These are phyloP conservation scores for Excoecaria cochinchinensis DNA, from an alignment of 345 rosid species.

Conservation along the genomic window DNA sequence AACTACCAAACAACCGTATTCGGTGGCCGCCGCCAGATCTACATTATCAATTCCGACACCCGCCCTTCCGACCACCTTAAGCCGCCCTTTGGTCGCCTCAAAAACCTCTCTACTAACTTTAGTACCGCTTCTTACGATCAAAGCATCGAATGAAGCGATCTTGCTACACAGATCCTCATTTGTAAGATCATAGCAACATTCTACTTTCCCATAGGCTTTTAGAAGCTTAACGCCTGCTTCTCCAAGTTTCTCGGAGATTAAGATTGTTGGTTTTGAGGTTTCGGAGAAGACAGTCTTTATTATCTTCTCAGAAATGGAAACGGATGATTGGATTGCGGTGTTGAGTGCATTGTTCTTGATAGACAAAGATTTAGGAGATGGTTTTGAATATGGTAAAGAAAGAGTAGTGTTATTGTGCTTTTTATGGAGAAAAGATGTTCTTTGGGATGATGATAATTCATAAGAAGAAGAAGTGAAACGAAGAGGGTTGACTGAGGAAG, in stretches of 20 bases:
- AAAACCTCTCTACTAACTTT: slow-evolving; percentile 76
- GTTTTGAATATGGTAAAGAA: too few species aligned
- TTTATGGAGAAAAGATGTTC: too few species aligned
- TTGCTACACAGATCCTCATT: slow-evolving; percentile 54
- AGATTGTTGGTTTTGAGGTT: slow-evolving; percentile 39
- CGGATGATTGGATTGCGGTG: slow-evolving; percentile 15
- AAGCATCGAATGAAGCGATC: slow-evolving; percentile 56
- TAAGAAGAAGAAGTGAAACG: too few species aligned
- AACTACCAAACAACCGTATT: slow-evolving; percentile 73
- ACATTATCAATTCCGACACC: slow-evolving; percentile 89
- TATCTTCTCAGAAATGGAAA: neutral
- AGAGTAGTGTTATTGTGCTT: too few species aligned
- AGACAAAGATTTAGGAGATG: neutral
- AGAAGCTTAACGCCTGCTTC: slow-evolving; percentile 63
- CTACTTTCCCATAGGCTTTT: slow-evolving; percentile 50
- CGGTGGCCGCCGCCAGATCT: slow-evolving; percentile 83
- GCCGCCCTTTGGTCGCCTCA: slow-evolving; percentile 64
- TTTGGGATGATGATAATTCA: too few species aligned
- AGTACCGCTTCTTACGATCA: slow-evolving; percentile 90
- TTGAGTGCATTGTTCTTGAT: slow-evolving; percentile 21
- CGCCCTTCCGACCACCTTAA: slow-evolving; percentile 84
- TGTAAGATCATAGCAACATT: slow-evolving; percentile 65
- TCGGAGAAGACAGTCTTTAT: neutral
- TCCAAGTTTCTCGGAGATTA: slow-evolving; percentile 86
- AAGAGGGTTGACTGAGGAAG: too few species aligned